Evolutionary conservation across 2,329 filamentous ascomycete species (phyloP).

Genomic region (Fusarium nygamai): DNA sequence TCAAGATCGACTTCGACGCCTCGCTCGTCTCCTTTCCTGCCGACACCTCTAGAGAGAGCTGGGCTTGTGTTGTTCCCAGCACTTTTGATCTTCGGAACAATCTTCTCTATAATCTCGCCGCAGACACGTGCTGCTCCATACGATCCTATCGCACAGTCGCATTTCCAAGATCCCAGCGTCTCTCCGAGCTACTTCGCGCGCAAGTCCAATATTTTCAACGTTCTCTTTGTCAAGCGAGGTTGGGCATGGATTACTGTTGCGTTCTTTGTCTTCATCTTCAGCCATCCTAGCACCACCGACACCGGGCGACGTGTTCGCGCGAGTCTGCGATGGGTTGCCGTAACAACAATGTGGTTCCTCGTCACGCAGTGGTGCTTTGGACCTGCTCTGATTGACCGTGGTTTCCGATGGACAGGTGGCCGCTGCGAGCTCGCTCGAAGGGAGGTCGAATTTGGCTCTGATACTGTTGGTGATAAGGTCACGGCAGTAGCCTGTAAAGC

Average conservation of each 20-base stretch:
- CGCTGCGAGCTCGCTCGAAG: slow-evolving; percentile 73
- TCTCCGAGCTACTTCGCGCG: slow-evolving; percentile 90
- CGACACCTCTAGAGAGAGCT: slow-evolving; percentile 73
- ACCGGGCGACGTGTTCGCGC: slow-evolving; percentile 62
- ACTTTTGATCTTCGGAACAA: slow-evolving; percentile 81
- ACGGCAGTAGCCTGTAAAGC: slow-evolving; percentile 85
- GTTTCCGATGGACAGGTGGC: slow-evolving; percentile 89
- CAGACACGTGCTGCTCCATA: slow-evolving; percentile 72
- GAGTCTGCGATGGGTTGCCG: slow-evolving; percentile 71
- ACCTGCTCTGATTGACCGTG: slow-evolving; percentile 86
- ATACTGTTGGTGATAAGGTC: slow-evolving; percentile 63
- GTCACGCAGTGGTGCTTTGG: slow-evolving; percentile 99
- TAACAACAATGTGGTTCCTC: slow-evolving; percentile 83
- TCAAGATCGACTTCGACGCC: slow-evolving; percentile 34
- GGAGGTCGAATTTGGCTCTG: slow-evolving; percentile 57
- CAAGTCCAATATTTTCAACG: slow-evolving; percentile 92
- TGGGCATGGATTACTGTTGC: slow-evolving; percentile 90
- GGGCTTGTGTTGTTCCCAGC: slow-evolving; percentile 77
- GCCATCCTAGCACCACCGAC: slow-evolving; percentile 67
- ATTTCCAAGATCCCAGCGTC: slow-evolving; percentile 61
- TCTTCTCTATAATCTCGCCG: slow-evolving; percentile 83
- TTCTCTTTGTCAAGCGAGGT: slow-evolving; percentile 92
- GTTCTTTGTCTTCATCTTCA: slow-evolving; percentile 75
- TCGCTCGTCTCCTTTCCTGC: slow-evolving; percentile 69
- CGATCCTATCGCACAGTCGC: slow-evolving; percentile 69